Percentiles rank a stretch among this genome's conserved stretches.
Evolutionary conservation across 331 rosid genomes (phyloP).

Genomic region (Malus hybrid): DNA sequence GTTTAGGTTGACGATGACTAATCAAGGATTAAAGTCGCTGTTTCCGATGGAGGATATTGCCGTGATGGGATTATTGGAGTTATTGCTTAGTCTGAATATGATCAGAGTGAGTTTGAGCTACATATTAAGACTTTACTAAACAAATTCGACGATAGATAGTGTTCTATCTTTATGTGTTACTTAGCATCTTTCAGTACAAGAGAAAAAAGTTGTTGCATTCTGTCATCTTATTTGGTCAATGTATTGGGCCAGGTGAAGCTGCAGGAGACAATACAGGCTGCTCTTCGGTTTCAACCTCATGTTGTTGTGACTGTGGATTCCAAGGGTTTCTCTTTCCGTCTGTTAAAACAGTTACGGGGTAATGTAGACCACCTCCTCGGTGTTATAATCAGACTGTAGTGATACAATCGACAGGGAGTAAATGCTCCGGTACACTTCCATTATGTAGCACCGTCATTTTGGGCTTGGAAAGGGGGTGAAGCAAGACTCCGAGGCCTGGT

Average conservation of each 20-base stretch:
- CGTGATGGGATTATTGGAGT: conserved; percentile 90
- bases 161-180: not conserved
- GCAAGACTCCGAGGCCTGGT: conserved; percentile 63
- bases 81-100: conserved; percentile 57
- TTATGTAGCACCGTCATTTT: conserved; percentile 85
- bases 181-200: not conserved
- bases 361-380: conserved; percentile 24
- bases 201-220: not conserved
- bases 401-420: conserved; percentile 28
- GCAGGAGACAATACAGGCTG: conserved; percentile 66
- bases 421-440: conserved; percentile 63
- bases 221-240: not conserved
- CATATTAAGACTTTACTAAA: not conserved
- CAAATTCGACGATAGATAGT: not conserved
- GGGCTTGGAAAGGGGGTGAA: conserved; percentile 99
- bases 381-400: conserved; percentile 13
- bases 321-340: conserved; percentile 87
- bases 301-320: conserved; percentile 71
- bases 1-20: conserved; percentile 64
- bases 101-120: conserved; percentile 54
- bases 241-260: conserved; percentile 51
- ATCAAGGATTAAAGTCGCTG: conserved; percentile 57
- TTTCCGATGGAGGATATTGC: conserved; percentile 81
- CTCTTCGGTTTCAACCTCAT: conserved; percentile 73
- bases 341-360: conserved; percentile 76